These are phyloP conservation scores for Scheffersomyces stambukii DNA, from an alignment of 1,139 yeast species.

Conservation along the genomic window DNA sequence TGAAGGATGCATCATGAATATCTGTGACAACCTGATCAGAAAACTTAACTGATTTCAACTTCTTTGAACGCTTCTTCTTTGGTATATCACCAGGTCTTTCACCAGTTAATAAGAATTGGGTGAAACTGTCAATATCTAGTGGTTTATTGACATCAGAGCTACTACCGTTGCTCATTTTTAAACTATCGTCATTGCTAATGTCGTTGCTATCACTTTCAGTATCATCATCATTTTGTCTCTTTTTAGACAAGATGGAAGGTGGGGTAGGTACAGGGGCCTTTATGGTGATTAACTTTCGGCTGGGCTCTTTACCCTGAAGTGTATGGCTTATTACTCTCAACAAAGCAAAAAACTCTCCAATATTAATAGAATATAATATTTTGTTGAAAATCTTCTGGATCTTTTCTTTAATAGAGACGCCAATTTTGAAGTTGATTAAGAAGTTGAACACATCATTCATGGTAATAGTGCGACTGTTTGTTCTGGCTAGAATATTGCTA, in stretches of 20 bases:
- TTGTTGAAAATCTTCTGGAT: slow-evolving; percentile 50
- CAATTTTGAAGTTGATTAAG: slow-evolving; percentile 55
- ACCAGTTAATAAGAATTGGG: slow-evolving; percentile 72
- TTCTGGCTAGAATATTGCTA: slow-evolving; percentile 59
- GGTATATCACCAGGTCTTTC: slow-evolving; percentile 50
- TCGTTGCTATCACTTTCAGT: slow-evolving; percentile 29
- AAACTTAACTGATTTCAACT: slow-evolving; percentile 62
- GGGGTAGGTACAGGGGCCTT: slow-evolving; percentile 66
- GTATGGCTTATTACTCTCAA: slow-evolving; percentile 62
- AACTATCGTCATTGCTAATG: slow-evolving; percentile 3
- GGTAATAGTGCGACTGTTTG: slow-evolving; percentile 51
- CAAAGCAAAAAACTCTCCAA: slow-evolving; percentile 75
- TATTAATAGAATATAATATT: slow-evolving; percentile 49
- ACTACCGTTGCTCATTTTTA: slow-evolving; percentile 2
- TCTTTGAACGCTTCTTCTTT: slow-evolving; percentile 31
- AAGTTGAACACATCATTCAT: slow-evolving; percentile 63
- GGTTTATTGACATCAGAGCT: slow-evolving; percentile 18
- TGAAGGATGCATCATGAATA: slow-evolving; percentile 26
- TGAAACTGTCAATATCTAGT: slow-evolving; percentile 69
- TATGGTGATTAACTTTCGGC: slow-evolving; percentile 44
- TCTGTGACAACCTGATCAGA: slow-evolving; percentile 63
- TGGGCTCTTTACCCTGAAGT: slow-evolving; percentile 43
- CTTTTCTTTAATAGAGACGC: slow-evolving; percentile 37
- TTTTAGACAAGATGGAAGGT: slow-evolving; percentile 58
- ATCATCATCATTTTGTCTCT: slow-evolving; percentile 44